Conservation (phyloP, 2,329 filamentous ascomycete genomes). For the Zymoseptoria passerinii region DNA sequence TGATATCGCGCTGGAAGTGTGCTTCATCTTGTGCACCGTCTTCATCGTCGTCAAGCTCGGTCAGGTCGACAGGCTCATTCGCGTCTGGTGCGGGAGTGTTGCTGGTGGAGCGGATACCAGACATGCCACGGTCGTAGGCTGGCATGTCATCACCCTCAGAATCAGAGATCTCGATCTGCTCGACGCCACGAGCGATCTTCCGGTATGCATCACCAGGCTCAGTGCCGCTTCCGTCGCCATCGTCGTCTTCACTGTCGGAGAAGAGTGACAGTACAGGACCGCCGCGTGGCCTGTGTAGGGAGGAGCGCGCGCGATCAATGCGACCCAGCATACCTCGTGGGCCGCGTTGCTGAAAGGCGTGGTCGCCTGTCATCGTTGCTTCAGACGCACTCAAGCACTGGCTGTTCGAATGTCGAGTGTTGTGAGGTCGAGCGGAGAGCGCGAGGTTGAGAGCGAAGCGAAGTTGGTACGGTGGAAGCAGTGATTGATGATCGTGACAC, state of each 20-base stretch:
- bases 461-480: no score
- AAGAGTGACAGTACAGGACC: neutral
- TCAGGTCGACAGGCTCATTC: neutral
- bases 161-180: neutral
- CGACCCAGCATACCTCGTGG: neutral
- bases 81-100: no score
- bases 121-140: no score
- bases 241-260: neutral
- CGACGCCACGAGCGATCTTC: neutral
- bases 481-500: neutral
- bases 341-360: neutral
- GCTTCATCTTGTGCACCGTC: neutral
- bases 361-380: neutral
- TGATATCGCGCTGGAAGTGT: neutral
- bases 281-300: neutral
- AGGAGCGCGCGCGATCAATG: neutral
- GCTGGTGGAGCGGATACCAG: no score
- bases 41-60: neutral
- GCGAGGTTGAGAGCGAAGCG: neutral
- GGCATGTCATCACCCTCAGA: no score
- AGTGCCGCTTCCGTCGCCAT: neutral
- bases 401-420: neutral
- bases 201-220: neutral
- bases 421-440: no score
- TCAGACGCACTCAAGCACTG: no score